Base-by-base conservation (phyloP, 202 grass and related monocot species). In the Zizania palustris region DNA sequence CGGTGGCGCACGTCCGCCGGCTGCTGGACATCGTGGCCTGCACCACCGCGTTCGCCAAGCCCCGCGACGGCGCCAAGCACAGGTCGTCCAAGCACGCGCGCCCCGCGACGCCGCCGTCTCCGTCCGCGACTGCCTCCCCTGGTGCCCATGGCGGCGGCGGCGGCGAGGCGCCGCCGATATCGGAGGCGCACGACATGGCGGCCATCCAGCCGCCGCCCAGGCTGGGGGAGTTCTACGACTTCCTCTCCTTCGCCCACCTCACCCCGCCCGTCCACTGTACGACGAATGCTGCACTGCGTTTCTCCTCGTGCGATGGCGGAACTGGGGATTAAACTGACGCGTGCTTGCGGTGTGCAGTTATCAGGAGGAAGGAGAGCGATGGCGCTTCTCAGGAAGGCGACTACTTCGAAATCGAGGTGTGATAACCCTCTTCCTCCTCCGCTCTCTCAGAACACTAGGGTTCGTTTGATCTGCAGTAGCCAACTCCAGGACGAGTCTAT, bases 241-340 rank as follows among this genome's bases (percentile, higher is more conserved):
- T 99, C 92, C 91, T 99, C 92, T 99, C 96, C 74, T 92, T 99
- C 81, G 77, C 89, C 7, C 84, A 99, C 56, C 59, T 99, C 73
- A 87, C 83, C 1, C 81, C 92, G 58, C 96, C 96, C 22, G 76
- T 99, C 75, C 89, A 90, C 71, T 94, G 95, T 98, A 92, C 78
- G 82, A 20, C 12, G 55, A 55, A 20, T 55, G n/a, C 7, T 20
- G 51, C 16, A 49, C 59, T 72, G 68, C 6, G 56, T n/a, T 1
- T 40, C 34, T 3, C 6, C 42, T 46, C 4, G 3, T 1, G 7
- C 40, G 39, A 9, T 42, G 0, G 51, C 9, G 6, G 51, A 55
- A 55, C 51, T 20, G 19, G 51, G n/a, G 9, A 5, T 75, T 53
- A 2, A 2, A 22, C 63, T 64, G 11, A 75, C 42, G 46, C 60